Percentiles rank a stretch among this genome's conserved stretches.
Conservation (phyloP, 2,329 filamentous ascomycete species). For the Phyllosticta citrichinensis region DNA sequence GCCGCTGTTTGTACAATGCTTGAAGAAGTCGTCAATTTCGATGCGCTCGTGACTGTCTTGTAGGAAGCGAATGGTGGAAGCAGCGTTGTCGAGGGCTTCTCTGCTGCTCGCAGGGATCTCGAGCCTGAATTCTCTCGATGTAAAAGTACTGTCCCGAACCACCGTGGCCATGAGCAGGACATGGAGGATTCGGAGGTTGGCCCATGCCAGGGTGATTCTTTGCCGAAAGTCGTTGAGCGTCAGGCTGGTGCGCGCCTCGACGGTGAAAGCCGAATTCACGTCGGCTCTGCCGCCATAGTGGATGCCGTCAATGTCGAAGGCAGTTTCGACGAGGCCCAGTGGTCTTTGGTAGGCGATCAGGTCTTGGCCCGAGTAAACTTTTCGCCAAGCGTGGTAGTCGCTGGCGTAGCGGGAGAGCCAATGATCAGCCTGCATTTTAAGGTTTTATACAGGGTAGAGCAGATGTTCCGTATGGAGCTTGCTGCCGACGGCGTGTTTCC, state of each 20-base stretch:
- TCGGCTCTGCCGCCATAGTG: constrained; percentile 37
- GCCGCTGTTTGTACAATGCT: constrained; percentile 32
- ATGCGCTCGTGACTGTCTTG: constrained; percentile 27
- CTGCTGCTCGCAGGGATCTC: constrained; percentile 19
- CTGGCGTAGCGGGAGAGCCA: constrained; percentile 34
- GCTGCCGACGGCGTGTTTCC: background rate
- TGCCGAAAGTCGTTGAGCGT: constrained; percentile 21
- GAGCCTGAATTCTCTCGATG: constrained; percentile 24
- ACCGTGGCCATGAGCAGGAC: constrained; percentile 28
- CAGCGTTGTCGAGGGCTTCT: constrained; percentile 23
- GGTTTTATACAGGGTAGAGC: background rate
- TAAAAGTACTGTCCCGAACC: constrained; percentile 12
- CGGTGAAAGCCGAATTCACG: constrained; percentile 29
- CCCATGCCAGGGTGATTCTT: constrained; percentile 31
- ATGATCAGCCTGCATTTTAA: constrained; percentile 10
- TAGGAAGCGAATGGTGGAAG: constrained; percentile 27
- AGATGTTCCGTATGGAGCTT: background rate
- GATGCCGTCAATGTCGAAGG: constrained; percentile 36
- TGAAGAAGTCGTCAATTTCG: constrained; percentile 28
- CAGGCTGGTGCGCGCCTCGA: constrained; percentile 26
- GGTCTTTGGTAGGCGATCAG: constrained; percentile 24
- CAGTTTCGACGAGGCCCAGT: constrained; percentile 34
- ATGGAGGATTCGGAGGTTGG: constrained; percentile 29
- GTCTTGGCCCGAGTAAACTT: constrained; percentile 12
- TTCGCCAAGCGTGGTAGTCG: constrained; percentile 29